Evolutionary conservation across 2,329 filamentous ascomycete genomes (phyloP).

Genomic region (Tolypocladium tundrense): DNA sequence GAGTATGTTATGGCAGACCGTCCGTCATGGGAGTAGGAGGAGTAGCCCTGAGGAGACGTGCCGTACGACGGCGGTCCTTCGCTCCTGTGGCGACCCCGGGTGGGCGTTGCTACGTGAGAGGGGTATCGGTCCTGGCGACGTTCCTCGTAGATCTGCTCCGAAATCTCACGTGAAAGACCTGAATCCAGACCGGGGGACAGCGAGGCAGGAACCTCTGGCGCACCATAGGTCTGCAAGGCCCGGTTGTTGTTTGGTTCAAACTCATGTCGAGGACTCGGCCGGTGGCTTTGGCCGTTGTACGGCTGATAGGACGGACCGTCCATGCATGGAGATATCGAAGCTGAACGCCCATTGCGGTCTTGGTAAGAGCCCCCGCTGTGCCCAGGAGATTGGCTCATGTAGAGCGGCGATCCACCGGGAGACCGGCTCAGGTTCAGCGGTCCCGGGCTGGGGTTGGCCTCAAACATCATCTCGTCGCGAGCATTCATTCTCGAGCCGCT

Average conservation of each 20-base stretch:
- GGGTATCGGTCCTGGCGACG: constrained; percentile 38
- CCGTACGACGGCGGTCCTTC: constrained; percentile 18
- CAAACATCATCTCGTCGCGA: constrained; percentile 29
- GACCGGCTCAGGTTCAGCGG: constrained; percentile 32
- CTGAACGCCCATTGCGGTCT: constrained; percentile 6
- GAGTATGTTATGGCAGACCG: constrained; percentile 28
- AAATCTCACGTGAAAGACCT: constrained; percentile 42
- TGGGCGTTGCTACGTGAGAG: constrained; percentile 26
- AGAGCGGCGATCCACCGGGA: constrained; percentile 17
- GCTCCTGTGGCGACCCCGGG: constrained; percentile 28
- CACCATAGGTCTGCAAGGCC: constrained; percentile 24
- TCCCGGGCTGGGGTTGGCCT: constrained; percentile 29
- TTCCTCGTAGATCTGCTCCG: constrained; percentile 47
- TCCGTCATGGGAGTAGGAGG: constrained; percentile 33
- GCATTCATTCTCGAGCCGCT: constrained; percentile 12
- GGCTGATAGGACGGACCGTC: constrained; percentile 20
- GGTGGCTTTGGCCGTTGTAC: constrained; percentile 19
- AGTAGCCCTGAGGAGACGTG: constrained; percentile 19
- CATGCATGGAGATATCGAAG: constrained; percentile 20
- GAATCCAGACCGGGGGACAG: constrained; percentile 53
- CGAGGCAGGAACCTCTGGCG: constrained; percentile 43
- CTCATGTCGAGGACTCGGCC: constrained; percentile 22
- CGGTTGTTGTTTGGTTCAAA: constrained; percentile 23
- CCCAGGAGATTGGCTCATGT: constrained; percentile 11
- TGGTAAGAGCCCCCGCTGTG: constrained; percentile 14